Evolutionary conservation across 495 filamentous ascomycete species (phyloP).

Genomic region (Aspergillus cavernicola): DNA sequence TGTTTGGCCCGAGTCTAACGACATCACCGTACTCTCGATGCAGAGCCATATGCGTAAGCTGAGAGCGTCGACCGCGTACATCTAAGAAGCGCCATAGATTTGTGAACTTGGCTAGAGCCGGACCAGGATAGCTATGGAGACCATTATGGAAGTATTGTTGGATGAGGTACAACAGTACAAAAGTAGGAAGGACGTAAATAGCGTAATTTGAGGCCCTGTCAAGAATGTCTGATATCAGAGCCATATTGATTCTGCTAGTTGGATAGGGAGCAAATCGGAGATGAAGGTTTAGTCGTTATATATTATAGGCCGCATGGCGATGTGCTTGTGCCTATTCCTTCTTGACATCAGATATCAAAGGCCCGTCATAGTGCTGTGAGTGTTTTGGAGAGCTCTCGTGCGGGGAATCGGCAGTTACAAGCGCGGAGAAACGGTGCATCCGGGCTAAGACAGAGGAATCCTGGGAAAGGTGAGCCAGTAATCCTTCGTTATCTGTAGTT

Average conservation of each 20-base stretch:
- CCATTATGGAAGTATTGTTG: slow-evolving; percentile 8
- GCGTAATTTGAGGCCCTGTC: background rate
- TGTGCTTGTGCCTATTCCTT: background rate
- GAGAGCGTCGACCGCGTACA: slow-evolving; percentile 57
- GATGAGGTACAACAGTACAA: background rate
- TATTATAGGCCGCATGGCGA: background rate
- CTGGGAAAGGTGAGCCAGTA: background rate
- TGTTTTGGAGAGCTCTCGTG: background rate
- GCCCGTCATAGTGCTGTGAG: background rate
- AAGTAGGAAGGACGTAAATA: slow-evolving; percentile 1
- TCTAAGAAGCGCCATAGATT: slow-evolving; percentile 68
- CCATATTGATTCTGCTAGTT: background rate
- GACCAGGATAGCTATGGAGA: slow-evolving; percentile 46
- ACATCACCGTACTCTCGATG: slow-evolving; percentile 70
- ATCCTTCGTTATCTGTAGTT: background rate
- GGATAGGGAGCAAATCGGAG: background rate
- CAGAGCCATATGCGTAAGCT: slow-evolving; percentile 61
- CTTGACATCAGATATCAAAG: background rate
- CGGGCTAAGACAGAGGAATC: background rate
- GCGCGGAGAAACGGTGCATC: background rate
- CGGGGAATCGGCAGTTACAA: slow-evolving; percentile 7
- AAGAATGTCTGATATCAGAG: background rate
- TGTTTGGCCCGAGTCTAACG: slow-evolving; percentile 66
- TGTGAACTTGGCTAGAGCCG: slow-evolving; percentile 62
- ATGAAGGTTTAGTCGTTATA: background rate